Evolutionary conservation across 345 rosid genomes (phyloP).

Genomic region (Salix viminalis): DNA sequence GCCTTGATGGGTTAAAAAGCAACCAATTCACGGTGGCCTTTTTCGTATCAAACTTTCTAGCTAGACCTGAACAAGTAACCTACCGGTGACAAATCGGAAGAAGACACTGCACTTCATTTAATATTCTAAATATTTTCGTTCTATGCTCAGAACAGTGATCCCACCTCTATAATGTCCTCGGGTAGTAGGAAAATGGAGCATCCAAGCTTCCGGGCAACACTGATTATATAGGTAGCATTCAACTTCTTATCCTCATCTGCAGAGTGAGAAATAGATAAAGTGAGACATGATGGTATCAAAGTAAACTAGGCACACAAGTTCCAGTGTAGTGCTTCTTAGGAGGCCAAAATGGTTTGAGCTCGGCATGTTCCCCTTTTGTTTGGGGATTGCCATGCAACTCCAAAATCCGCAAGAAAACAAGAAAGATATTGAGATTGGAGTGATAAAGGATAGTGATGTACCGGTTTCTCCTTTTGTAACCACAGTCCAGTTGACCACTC

Average conservation of each 20-base stretch:
- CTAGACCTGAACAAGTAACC: no score
- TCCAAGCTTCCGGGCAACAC: slow-evolving; percentile 96
- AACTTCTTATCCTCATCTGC: slow-evolving; percentile 95
- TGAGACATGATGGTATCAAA: not conserved
- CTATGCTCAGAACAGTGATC: not conserved
- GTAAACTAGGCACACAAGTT: not conserved
- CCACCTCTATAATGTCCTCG: slow-evolving; percentile 94
- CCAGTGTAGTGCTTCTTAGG: not conserved
- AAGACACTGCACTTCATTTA: no score
- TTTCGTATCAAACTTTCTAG: no score
- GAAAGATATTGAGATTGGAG: not conserved
- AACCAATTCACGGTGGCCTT: not conserved
- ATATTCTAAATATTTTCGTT: not conserved
- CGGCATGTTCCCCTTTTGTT: not conserved
- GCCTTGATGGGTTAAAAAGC: not conserved
- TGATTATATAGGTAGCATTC: slow-evolving; percentile 91
- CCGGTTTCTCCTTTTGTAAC: slow-evolving; percentile 82
- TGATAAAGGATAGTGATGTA: slow-evolving; percentile 16
- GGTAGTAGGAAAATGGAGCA: slow-evolving; percentile 97
- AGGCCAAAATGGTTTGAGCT: slow-evolving; percentile 1
- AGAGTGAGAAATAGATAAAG: slow-evolving; percentile 13
- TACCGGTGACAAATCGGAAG: no score
- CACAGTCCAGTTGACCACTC: slow-evolving; percentile 91
- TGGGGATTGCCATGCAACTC: not conserved
- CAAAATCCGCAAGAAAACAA: not conserved